Evolutionary conservation across 1,139 yeast genomes (phyloP).

Genomic region (Kodamaea plutei): DNA sequence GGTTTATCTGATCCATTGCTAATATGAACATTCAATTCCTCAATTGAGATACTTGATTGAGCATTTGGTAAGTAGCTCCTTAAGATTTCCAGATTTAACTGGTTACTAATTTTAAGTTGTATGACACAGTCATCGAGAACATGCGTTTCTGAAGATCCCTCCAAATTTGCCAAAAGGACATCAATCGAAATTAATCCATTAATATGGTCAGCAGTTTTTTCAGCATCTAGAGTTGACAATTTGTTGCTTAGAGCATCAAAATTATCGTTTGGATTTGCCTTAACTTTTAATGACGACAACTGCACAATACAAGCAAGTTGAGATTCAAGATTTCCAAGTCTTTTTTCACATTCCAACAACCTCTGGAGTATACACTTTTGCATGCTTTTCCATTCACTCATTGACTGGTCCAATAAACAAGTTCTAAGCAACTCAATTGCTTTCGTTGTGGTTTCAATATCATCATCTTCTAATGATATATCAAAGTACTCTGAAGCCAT

Average conservation of each 20-base stretch:
- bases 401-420: no score
- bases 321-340: constrained; percentile 8
- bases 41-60: constrained; percentile 7
- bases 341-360: constrained; percentile 24
- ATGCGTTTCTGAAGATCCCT: constrained; percentile 10
- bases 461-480: background rate
- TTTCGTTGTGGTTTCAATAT: no score
- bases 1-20: background rate
- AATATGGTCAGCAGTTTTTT: no score
- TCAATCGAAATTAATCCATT: background rate
- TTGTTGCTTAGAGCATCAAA: no score
- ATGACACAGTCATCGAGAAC: constrained; percentile 18
- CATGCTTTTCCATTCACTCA: constrained; percentile 9
- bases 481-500: constrained; percentile 42
- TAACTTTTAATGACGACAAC: background rate
- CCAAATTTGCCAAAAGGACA: background rate
- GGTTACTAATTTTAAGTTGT: constrained; percentile 17
- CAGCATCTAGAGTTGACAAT: no score
- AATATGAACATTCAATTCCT: background rate
- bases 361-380: constrained; percentile 20
- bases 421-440: no score
- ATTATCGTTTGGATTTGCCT: no score
- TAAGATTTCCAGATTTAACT: constrained; percentile 11
- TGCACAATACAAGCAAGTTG: background rate
- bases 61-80: constrained; percentile 12